Percentiles rank a stretch among this genome's conserved stretches.
These are phyloP conservation scores for Bothriochloa decipiens DNA, from an alignment of 176 grass and related monocot species.

Conservation along the genomic window DNA sequence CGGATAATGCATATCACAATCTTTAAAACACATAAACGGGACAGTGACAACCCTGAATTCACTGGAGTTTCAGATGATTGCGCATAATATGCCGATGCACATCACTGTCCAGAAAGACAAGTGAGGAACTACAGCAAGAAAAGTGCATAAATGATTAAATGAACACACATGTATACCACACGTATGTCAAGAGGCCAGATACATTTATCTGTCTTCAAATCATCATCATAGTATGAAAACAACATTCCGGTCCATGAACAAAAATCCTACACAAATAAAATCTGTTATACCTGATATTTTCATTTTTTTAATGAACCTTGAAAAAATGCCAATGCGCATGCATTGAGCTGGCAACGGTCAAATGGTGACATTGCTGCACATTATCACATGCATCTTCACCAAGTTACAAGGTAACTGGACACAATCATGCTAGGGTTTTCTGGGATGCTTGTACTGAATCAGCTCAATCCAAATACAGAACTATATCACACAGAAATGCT, in stretches of 20 bases:
- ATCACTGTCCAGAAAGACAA: neutral
- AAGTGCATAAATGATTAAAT: neutral
- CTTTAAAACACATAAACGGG: neutral
- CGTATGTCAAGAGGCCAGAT: neutral
- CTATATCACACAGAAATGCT: neutral
- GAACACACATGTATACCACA: neutral
- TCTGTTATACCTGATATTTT: too few species aligned
- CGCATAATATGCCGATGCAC: neutral
- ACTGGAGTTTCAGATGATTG: slow-evolving; percentile 9
- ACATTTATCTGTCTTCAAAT: neutral
- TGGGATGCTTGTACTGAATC: neutral
- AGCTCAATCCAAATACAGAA: neutral
- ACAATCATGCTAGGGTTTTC: neutral
- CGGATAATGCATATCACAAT: neutral
- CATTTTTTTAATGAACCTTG: too few species aligned
- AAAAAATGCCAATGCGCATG: too few species aligned
- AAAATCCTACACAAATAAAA: neutral
- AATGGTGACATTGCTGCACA: neutral
- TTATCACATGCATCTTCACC: neutral
- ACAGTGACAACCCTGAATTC: neutral
- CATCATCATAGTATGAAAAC: neutral
- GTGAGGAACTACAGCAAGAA: neutral
- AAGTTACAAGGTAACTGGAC: neutral
- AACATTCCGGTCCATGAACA: neutral
- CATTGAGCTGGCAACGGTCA: neutral